Evolutionary conservation across 1,139 yeast genomes (phyloP).

Genomic region (Nakaseomyces uthaithaninus): DNA sequence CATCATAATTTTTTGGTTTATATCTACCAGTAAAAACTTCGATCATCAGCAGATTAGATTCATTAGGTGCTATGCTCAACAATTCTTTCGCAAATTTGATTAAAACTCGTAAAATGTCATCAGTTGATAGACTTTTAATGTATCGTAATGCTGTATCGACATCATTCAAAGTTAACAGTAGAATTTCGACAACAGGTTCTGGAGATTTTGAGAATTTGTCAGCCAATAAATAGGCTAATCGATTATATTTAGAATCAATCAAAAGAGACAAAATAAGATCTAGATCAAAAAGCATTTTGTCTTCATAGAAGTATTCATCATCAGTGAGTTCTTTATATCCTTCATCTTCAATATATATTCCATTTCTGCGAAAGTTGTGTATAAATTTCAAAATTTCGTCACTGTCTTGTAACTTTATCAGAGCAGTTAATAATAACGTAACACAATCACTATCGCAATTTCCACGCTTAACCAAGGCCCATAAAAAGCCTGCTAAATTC

Average conservation of each 20-base stretch:
- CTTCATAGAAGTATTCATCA: conserved; percentile 29
- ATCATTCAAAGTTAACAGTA: conserved; percentile 57
- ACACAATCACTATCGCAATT: conserved; percentile 70
- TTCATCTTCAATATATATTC: conserved; percentile 34
- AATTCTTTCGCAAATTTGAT: conserved; percentile 58
- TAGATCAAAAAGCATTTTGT: conserved; percentile 45
- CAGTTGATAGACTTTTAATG: conserved; percentile 62
- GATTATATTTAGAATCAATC: conserved; percentile 64
- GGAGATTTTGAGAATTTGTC: conserved; percentile 61
- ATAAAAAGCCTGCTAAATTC: conserved; percentile 57
- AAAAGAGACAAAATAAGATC: conserved; percentile 65
- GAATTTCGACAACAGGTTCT: conserved; percentile 67
- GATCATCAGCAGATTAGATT: conserved; percentile 73
- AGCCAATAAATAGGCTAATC: conserved; percentile 65
- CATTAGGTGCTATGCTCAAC: conserved; percentile 64
- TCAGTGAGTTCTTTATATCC: conserved; percentile 22
- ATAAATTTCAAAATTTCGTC: conserved; percentile 56
- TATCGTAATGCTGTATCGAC: conserved; percentile 58
- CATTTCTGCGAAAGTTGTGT: conserved; percentile 35
- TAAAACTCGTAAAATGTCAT: conserved; percentile 68
- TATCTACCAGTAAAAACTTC: conserved; percentile 85
- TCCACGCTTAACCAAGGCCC: conserved; percentile 45
- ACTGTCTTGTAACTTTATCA: conserved; percentile 65
- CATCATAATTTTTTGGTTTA: conserved; percentile 35
- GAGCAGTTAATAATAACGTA: conserved; percentile 71